phyloP scores from a whole-genome alignment of 1,284 basidiomycete genomes.

The Entoloma clypeatum region DNA sequence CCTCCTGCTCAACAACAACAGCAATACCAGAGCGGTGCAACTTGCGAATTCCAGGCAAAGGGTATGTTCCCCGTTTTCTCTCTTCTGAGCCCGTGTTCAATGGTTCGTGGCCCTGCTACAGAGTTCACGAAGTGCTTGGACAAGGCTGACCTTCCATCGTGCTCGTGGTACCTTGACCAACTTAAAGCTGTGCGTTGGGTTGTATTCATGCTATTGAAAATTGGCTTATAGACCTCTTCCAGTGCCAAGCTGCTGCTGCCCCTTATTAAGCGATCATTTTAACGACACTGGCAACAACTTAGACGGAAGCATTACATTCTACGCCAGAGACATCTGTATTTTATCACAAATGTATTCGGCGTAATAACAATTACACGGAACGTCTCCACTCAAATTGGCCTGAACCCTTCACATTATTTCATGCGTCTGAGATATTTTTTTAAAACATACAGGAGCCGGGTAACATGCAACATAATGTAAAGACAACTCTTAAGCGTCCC shows the following conservation, averaged over 20 bases:
- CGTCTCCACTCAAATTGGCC: no score
- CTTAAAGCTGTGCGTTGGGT: constrained; percentile 67
- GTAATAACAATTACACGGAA: no score
- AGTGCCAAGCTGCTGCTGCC: constrained; percentile 36
- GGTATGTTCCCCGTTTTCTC: constrained; percentile 37
- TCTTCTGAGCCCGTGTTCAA: constrained; percentile 1
- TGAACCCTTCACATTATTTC: no score
- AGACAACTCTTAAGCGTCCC: no score
- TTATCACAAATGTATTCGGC: no score
- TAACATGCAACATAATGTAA: no score
- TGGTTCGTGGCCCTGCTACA: constrained; percentile 23
- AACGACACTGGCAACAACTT: background rate
- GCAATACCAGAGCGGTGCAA: constrained; percentile 42
- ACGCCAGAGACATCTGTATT: no score
- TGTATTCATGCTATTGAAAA: background rate
- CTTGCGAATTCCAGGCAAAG: constrained; percentile 72
- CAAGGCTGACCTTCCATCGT: constrained; percentile 69
- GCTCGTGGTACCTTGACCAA: constrained; percentile 81
- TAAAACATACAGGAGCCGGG: no score
- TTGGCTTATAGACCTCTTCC: background rate
- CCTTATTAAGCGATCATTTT: constrained; percentile 42
- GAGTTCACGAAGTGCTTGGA: constrained; percentile 79
- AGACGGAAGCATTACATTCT: no score
- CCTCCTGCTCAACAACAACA: constrained; percentile 45
- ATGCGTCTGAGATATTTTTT: no score